phyloP scores from a whole-genome alignment of 1,284 basidiomycete species.

The Ustilago hordei region DNA sequence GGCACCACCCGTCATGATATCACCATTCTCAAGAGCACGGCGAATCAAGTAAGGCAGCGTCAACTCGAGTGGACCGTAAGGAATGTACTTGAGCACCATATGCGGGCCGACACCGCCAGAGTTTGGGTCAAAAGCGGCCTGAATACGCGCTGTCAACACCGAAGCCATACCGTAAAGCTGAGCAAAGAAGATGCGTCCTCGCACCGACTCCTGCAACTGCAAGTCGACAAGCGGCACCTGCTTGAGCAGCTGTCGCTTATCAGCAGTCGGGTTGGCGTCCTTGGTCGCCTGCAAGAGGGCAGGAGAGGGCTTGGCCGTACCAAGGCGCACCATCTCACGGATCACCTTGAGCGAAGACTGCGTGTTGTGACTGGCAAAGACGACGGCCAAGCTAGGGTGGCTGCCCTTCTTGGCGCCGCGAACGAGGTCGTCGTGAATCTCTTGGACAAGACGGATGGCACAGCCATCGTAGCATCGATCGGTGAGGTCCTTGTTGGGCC shows the following conservation, averaged over 20 bases:
- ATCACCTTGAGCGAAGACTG: conserved; percentile 77
- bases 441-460: conserved; percentile 75
- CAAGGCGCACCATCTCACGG: conserved; percentile 75
- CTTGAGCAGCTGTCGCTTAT: conserved; percentile 14
- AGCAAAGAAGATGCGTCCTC: conserved; percentile 79
- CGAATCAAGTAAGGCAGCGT: conserved; percentile 81
- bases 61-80: conserved; percentile 67
- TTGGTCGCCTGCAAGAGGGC: conserved; percentile 37
- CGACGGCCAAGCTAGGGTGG: conserved; percentile 75
- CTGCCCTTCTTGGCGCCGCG: conserved; percentile 32
- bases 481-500: conserved; percentile 76
- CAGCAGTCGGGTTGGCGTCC: conserved; percentile 13
- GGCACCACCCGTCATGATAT: conserved; percentile 75
- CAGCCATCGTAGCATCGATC: conserved; percentile 84
- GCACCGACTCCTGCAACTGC: conserved; percentile 73
- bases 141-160: conserved; percentile 80
- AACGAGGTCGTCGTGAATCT: conserved; percentile 71
- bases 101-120: conserved; percentile 74
- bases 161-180: conserved; percentile 86
- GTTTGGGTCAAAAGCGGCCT: conserved; percentile 74
- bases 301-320: conserved; percentile 73
- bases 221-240: conserved; percentile 42
- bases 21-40: conserved; percentile 83
- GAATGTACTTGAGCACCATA: conserved; percentile 66
- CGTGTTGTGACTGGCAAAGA: conserved; percentile 90